Evolutionary conservation across 176 grass and related monocot genomes (phyloP).

Genomic region (Phoenix dactylifera): DNA sequence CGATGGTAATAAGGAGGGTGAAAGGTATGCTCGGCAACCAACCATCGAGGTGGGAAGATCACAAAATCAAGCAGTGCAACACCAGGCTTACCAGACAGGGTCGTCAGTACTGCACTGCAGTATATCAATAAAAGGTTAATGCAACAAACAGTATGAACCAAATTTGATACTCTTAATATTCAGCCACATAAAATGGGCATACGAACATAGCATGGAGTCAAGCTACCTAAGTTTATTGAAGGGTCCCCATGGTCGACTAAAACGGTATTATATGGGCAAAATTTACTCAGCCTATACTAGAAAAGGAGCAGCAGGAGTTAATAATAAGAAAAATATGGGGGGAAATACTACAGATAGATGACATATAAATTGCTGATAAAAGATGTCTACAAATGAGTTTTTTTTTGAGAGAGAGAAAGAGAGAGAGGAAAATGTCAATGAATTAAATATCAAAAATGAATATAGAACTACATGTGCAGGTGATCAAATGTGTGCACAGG

Average conservation of each 20-base stretch:
- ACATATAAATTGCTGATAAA: too few species aligned
- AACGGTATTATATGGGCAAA: constrained; percentile 84
- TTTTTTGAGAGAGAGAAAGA: too few species aligned
- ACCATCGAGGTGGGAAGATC: constrained; percentile 77
- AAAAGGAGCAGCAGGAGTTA: not conserved
- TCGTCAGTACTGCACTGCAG: constrained; percentile 53
- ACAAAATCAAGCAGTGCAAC: constrained; percentile 90
- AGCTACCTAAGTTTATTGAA: constrained; percentile 76
- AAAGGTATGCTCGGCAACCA: constrained; percentile 89
- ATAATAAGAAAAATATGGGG: too few species aligned
- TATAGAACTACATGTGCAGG: too few species aligned
- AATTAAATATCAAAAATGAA: too few species aligned
- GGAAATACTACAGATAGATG: too few species aligned
- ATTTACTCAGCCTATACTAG: constrained; percentile 87
- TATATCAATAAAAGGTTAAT: too few species aligned
- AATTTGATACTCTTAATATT: not conserved
- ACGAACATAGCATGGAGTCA: not conserved
- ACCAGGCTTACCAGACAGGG: constrained; percentile 69
- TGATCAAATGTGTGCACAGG: too few species aligned
- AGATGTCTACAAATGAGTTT: too few species aligned
- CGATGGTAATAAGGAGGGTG: constrained; percentile 80
- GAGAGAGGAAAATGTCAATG: too few species aligned
- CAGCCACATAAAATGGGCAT: not conserved
- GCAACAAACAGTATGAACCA: too few species aligned
- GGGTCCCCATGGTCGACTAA: constrained; percentile 74